phyloP scores from a whole-genome alignment of 345 rosid genomes.

The Psidium friedrichsthalianum region DNA sequence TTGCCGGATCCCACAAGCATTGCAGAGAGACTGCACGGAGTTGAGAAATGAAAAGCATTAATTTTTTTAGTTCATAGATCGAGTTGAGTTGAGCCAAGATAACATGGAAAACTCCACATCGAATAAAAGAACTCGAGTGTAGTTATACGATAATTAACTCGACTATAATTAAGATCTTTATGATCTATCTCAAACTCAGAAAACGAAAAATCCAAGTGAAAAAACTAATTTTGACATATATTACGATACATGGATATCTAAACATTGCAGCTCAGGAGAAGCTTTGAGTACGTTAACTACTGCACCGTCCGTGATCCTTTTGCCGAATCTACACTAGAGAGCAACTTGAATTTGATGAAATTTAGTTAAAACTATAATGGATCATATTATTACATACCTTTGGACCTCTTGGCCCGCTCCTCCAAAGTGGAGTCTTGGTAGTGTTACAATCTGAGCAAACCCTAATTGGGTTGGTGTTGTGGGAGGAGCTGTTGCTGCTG shows the following conservation, averaged over 20 bases:
- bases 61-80: not conserved
- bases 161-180: not conserved
- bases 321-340: not conserved
- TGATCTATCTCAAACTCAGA: not conserved
- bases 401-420: slow-evolving; percentile 92
- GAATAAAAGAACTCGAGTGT: not conserved
- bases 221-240: not conserved
- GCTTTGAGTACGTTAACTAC: not conserved
- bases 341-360: not conserved
- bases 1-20: slow-evolving; percentile 91
- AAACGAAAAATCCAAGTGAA: not conserved
- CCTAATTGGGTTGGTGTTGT: slow-evolving; percentile 26
- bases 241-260: not conserved
- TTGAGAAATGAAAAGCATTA: not conserved
- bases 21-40: slow-evolving; percentile 67
- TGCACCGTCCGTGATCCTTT: not conserved
- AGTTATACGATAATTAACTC: too few relatives aligned
- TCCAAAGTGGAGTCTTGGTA: slow-evolving; percentile 95
- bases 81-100: not conserved
- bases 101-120: not conserved
- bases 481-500: slow-evolving; percentile 12
- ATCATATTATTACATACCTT: slow-evolving; percentile 36
- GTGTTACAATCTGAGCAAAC: slow-evolving; percentile 90
- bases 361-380: not conserved
- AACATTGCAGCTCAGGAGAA: not conserved